These are phyloP conservation scores for Candolleomyces aberdarensis DNA, from an alignment of 768 basidiomycete genomes.

Conservation along the genomic window DNA sequence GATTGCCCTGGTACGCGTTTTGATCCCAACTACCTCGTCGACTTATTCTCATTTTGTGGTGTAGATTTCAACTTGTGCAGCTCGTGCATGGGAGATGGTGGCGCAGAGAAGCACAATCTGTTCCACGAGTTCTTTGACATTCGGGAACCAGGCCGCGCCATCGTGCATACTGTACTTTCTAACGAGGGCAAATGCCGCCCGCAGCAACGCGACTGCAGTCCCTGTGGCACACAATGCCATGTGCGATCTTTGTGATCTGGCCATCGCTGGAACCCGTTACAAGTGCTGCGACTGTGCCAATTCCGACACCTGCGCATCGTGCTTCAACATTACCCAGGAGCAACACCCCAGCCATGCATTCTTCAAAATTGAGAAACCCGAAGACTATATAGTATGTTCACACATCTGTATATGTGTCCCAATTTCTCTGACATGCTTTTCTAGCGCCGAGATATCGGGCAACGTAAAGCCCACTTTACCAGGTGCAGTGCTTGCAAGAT, in stretches of 20 bases:
- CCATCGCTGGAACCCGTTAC: slow-evolving; percentile 68
- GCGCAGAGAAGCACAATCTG: slow-evolving; percentile 50
- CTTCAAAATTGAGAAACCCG: slow-evolving; percentile 51
- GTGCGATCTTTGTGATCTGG: slow-evolving; percentile 76
- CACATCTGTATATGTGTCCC: neutral
- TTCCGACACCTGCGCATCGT: slow-evolving; percentile 71
- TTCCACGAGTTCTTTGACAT: slow-evolving; percentile 74
- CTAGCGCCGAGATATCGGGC: slow-evolving; percentile 21
- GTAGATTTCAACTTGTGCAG: slow-evolving; percentile 75
- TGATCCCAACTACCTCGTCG: neutral
- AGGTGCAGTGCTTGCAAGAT: slow-evolving; percentile 60
- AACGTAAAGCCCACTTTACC: slow-evolving; percentile 43
- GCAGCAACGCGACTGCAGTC: neutral
- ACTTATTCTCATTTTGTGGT: neutral
- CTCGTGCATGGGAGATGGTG: slow-evolving; percentile 47
- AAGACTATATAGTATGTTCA: slow-evolving; percentile 55
- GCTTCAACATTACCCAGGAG: slow-evolving; percentile 70
- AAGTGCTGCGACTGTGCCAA: slow-evolving; percentile 85
- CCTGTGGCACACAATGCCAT: slow-evolving; percentile 56
- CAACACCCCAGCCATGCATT: slow-evolving; percentile 81
- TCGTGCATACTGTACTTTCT: slow-evolving; percentile 58
- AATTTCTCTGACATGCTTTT: neutral
- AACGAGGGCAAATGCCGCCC: slow-evolving; percentile 31
- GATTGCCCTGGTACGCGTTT: slow-evolving; percentile 60
- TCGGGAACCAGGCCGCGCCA: slow-evolving; percentile 57